Base-by-base conservation (phyloP, 768 basidiomycete genomes). In the Pleurotus cornucopiae region DNA sequence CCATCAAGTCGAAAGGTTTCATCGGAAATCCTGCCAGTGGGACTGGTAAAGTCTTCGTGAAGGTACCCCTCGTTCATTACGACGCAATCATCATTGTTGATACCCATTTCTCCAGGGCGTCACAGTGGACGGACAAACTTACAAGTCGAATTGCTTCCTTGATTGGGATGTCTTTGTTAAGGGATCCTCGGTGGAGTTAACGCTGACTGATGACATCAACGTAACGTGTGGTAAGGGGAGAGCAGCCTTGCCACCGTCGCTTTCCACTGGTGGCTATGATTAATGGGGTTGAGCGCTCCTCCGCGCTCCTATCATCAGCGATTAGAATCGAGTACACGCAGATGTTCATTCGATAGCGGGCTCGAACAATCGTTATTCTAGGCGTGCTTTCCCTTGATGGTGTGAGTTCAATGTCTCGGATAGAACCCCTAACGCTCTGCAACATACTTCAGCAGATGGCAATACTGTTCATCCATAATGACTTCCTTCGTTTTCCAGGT, bases 101-200 rank as follows among this genome's bases (percentile, higher is more conserved):
- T 11, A n/a, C 18, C 34, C 20, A 25, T 25, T 25, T 6, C 6
- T 30, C 23, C 58, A 85, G 84, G 80, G 73, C 61, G 82, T 85
- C 6, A 76, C 72, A 9, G 77, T 85, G 23, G 76, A 86, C 58
- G 83, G 83, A 4, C 64, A 74, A 55, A 71, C 75, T 9, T 85
- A 82, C 73, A 77, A 81, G 58, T 84, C 84, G 2, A 85, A 77
- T 62, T 86, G 85, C 57, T 86, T 77, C 62, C 67, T 86, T 46
- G 83, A 85, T 26, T 86, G 83, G 83, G 81, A 83, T 49, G 78
- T 80, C n/a, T 86, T 85, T 60, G 71, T 70, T 20, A 68, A 63
- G 3, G 82, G 82, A 6, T 74, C 81, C 1, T 67, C 76, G 21
- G 73, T 86, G 34, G 83, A 82, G 63, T 67, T 86, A 30, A 76